Base-by-base conservation (phyloP, 2,329 filamentous ascomycete genomes). In the Cladosporium sp. region DNA sequence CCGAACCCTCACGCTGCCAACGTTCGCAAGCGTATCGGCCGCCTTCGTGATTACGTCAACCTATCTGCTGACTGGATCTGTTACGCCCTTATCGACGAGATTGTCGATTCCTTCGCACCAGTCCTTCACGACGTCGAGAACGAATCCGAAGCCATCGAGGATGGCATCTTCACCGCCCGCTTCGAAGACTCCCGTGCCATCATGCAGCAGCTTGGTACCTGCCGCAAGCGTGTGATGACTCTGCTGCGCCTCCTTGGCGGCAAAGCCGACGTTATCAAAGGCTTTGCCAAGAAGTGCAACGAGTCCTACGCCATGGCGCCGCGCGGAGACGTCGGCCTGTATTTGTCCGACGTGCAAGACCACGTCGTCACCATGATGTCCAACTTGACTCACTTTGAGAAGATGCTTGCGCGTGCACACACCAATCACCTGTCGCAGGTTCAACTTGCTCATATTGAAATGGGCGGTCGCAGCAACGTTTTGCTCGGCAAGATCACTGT, bases 321-420 rank as follows among this genome's bases (percentile, higher is more conserved):
- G 6, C 89, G 92, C 50, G 94, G 94, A 78, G 94, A 99, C 71
- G 96, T 99, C 65, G 94, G 92, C 20, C 84, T 99, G 69, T 99
- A 99, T 72, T 84, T 99, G 37, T 91, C 91, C 69, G 94, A 99
- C 76, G 97, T 99, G 64, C 94, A 99, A 75, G 94, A 99, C 76
- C 94, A 99, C 82, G 93, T 99, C 55, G 91, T 99, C 60, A 99
- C 94, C 47, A 97, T 97, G 93, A 96, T 96, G 84, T 94, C 90
- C 66, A 99, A 96, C 75, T 76, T 99, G 67, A 86, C 86, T 1
- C 94, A 99, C 73, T 97, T 96, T 67, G 94, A 99, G 74, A 97
- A 97, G 81, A 97, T 99, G 83, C 83, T 99, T 51, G 92, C 89
- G 28, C 88, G 94, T 20, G 89, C 90, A 2, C 94, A 99, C 78